Evolutionary conservation across 2,329 filamentous ascomycete genomes (phyloP).

Genomic region (Fusarium sp.): DNA sequence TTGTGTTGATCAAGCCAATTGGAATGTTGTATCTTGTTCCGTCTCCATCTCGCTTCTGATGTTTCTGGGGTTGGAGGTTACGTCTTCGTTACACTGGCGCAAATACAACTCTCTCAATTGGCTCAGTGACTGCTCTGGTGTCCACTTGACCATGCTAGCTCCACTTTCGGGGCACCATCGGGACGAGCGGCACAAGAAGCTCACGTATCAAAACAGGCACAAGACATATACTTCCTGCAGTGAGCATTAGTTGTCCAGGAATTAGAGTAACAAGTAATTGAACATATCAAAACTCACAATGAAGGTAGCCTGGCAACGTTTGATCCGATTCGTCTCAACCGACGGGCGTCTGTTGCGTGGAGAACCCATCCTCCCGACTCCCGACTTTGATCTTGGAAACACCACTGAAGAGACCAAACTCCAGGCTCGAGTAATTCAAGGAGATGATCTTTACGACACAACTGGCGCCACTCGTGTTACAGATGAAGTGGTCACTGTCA

Average conservation of each 20-base stretch:
- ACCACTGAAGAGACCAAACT: constrained; percentile 58
- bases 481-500: constrained; percentile 63
- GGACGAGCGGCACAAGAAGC: neutral
- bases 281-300: constrained; percentile 26
- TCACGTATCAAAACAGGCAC: accelerated
- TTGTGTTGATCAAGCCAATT: neutral
- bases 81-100: neutral
- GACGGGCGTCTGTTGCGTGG: constrained; percentile 61
- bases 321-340: constrained; percentile 63
- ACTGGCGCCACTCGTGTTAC: constrained; percentile 59
- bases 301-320: constrained; percentile 56
- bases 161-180: neutral
- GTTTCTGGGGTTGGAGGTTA: neutral
- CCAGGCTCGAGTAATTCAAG: constrained; percentile 61
- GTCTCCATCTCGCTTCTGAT: neutral
- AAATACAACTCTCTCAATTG: neutral
- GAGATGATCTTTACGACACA: constrained; percentile 59
- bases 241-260: accelerated
- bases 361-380: constrained; percentile 58
- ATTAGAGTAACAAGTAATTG: neutral
- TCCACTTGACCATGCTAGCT: neutral
- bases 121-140: neutral
- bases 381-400: constrained; percentile 56
- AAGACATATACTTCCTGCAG: neutral
- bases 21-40: neutral